Evolutionary conservation across 2,329 filamentous ascomycete genomes (phyloP), one percentile per base, ranked within the genome.

Genomic region (Pseudocercospora fijiensis): DNA sequence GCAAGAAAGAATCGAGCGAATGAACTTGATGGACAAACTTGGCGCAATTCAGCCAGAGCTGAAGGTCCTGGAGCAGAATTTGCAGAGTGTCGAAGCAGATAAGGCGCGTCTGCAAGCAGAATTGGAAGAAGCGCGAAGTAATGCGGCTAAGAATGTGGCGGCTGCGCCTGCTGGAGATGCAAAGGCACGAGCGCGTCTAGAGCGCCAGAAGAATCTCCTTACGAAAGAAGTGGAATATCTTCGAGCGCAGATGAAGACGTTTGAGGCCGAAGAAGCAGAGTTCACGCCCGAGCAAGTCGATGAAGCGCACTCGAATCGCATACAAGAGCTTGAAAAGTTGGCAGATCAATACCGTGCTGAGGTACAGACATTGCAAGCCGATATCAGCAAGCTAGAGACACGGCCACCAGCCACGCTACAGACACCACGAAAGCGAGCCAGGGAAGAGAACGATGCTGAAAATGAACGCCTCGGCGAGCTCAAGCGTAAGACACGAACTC

Each of bases 161-260:
- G 79, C 79, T 3, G 69, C 70, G 11, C 67, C 71, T 24, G 83
- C 79, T 20, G 80, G 82, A 16, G 90, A 91, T 72, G 90, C 75
- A 66, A 85, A 92, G 77, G 84, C 85, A 1, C 88, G 87, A 49
- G 81, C 90, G 59, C 86, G 95, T 30, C 80, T 97, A 0, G 94
- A 99, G 71, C 85, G 95, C 63, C 94, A 98, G 75, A 90, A 91
- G 63, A 86, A 85, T 0, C 84, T 99, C 7, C 92, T 93, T 0
- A 84, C 92, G 24, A 97, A 97, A 74, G 96, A 99, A 75, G 91
- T 95, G 0, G 93, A 97, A 70, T 96, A 96, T 75, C 84, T 99
- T 6, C 90, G 95, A 22, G 94, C 92, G 0, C 95, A 99, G 76
- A 84, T 98, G 60, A 93, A 93, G 78, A 89, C 90, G 0, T 80